phyloP scores from a whole-genome alignment of 768 basidiomycete genomes.

The Boletales sp. region DNA sequence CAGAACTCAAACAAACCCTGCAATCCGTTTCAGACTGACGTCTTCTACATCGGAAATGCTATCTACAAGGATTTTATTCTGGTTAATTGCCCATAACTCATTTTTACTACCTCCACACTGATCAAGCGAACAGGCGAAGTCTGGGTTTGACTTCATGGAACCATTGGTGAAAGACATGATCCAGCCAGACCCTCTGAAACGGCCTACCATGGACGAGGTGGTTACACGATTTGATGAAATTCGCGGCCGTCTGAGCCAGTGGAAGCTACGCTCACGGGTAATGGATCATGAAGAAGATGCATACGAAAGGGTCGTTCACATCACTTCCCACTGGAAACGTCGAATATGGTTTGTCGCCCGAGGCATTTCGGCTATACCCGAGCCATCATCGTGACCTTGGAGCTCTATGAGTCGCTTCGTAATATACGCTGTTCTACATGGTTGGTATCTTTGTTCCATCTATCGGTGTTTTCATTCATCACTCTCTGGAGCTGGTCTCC shows the following conservation, averaged over 20 bases:
- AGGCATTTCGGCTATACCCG: constrained; percentile 11
- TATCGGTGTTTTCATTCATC: too few relatives aligned
- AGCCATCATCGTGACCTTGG: neutral
- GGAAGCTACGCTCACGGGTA: constrained; percentile 29
- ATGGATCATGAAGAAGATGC: constrained; percentile 14
- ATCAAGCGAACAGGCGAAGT: neutral
- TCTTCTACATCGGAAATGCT: constrained; percentile 43
- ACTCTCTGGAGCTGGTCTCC: too few relatives aligned
- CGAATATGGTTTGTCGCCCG: constrained; percentile 12
- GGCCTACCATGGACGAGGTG: constrained; percentile 22
- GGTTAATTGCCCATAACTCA: constrained; percentile 13
- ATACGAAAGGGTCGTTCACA: constrained; percentile 6
- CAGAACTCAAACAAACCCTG: constrained; percentile 18
- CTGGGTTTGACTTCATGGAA: constrained; percentile 21
- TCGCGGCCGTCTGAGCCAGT: neutral
- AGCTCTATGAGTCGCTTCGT: too few relatives aligned
- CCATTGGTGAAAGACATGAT: constrained; percentile 19
- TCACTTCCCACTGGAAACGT: constrained; percentile 23
- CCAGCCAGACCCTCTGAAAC: constrained; percentile 18
- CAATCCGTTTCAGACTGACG: constrained; percentile 42
- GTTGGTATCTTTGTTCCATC: too few relatives aligned
- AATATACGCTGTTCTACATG: too few relatives aligned
- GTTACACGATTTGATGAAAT: constrained; percentile 17
- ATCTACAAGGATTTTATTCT: constrained; percentile 31
- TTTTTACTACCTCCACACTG: too few relatives aligned